phyloP scores from a whole-genome alignment of 2,329 filamentous ascomycete species.

The Fusarium fracticaudum region DNA sequence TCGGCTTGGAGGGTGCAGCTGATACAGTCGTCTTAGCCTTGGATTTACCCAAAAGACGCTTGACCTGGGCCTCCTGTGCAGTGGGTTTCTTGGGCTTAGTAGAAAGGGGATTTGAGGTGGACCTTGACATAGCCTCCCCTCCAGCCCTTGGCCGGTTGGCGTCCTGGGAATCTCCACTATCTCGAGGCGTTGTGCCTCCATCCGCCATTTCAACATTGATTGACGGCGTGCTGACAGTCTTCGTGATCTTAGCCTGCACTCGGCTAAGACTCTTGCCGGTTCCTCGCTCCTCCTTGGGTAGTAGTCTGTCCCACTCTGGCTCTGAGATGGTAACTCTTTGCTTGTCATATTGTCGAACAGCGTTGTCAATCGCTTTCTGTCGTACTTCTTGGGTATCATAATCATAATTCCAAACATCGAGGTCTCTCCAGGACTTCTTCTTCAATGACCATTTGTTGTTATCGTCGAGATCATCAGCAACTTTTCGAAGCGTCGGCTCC shows the following conservation, averaged over 20 bases:
- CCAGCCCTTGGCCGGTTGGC: slow-evolving; percentile 46
- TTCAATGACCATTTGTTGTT: slow-evolving; percentile 65
- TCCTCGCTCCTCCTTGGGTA: slow-evolving; percentile 66
- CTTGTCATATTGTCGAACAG: slow-evolving; percentile 68
- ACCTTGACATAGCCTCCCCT: slow-evolving; percentile 58
- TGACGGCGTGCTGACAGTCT: slow-evolving; percentile 58
- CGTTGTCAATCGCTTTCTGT: slow-evolving; percentile 69
- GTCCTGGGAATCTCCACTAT: slow-evolving; percentile 46
- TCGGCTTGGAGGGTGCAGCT: slow-evolving; percentile 46
- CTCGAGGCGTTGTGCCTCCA: slow-evolving; percentile 54
- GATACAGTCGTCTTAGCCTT: slow-evolving; percentile 49
- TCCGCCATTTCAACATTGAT: slow-evolving; percentile 62
- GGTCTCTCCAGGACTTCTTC: slow-evolving; percentile 69
- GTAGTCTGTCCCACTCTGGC: slow-evolving; percentile 69
- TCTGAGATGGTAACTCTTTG: slow-evolving; percentile 65
- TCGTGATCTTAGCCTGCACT: slow-evolving; percentile 67
- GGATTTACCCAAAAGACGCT: slow-evolving; percentile 57
- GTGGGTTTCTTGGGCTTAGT: slow-evolving; percentile 66
- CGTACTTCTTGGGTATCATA: slow-evolving; percentile 65
- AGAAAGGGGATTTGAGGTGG: slow-evolving; percentile 60
- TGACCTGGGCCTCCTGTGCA: slow-evolving; percentile 64
- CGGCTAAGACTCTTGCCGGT: slow-evolving; percentile 69
- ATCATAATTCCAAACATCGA: slow-evolving; percentile 71
- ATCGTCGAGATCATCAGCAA: slow-evolving; percentile 61
- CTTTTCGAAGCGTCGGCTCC: slow-evolving; percentile 64